A percentile compares a stretch with the other conserved stretches of the same genome.
phyloP scores from a whole-genome alignment of 352 stramenopile genomes.

The Globisporangium orthogonon region DNA sequence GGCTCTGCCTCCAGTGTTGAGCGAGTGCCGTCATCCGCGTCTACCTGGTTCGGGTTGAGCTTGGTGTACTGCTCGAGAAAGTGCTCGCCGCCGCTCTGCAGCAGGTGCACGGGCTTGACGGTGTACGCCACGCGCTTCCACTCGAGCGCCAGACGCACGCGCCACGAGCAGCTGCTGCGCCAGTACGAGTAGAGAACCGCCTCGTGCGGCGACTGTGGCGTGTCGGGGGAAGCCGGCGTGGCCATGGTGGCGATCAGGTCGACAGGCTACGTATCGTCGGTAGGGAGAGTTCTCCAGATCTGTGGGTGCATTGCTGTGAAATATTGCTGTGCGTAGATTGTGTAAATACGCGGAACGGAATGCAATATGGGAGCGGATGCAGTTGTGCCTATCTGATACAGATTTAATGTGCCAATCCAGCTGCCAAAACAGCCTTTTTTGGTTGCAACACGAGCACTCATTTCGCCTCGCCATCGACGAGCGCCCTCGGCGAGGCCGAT shows the following conservation, averaged over 20 bases:
- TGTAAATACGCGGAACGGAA: too few species aligned
- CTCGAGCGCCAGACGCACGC: slow-evolving; percentile 83
- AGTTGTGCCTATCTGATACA: too few species aligned
- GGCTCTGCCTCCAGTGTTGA: not conserved
- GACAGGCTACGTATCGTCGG: too few species aligned
- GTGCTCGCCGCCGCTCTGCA: slow-evolving; percentile 51
- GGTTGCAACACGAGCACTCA: too few species aligned
- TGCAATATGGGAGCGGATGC: too few species aligned
- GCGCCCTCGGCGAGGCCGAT: not conserved
- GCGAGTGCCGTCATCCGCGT: not conserved
- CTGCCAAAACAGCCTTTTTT: too few species aligned
- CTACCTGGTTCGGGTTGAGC: slow-evolving; percentile 65
- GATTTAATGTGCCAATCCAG: too few species aligned
- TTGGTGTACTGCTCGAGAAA: slow-evolving; percentile 40
- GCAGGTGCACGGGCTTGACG: slow-evolving; percentile 71
- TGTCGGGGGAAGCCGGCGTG: not conserved
- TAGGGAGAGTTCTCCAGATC: too few species aligned
- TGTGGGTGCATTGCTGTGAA: too few species aligned
- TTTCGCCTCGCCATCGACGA: too few species aligned
- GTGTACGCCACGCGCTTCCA: slow-evolving; percentile 85
- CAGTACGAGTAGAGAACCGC: slow-evolving; percentile 83
- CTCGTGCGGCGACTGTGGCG: not conserved
- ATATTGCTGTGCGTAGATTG: too few species aligned
- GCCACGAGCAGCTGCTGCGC: slow-evolving; percentile 87
- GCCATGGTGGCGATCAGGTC: not conserved